These are phyloP conservation scores for Emericellopsis cladophorae DNA, from an alignment of 2,329 filamentous ascomycete species.

Conservation along the genomic window DNA sequence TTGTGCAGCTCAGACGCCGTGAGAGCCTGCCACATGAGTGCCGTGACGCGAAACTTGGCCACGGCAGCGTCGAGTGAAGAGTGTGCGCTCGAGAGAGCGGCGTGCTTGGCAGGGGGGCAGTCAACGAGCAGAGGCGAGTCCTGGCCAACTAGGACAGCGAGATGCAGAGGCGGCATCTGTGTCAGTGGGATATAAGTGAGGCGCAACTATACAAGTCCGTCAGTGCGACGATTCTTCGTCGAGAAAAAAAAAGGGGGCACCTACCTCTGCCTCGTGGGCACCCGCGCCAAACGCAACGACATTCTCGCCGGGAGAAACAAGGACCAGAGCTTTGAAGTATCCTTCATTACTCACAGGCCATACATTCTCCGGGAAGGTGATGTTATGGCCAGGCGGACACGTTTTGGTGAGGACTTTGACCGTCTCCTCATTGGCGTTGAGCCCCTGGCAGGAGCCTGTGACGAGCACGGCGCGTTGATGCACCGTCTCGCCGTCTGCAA, in stretches of 20 bases:
- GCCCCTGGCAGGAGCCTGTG: conserved; percentile 4
- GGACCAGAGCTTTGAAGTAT: conserved; percentile 6
- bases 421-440: conserved; percentile 3
- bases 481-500: conserved; percentile 6
- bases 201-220: background rate
- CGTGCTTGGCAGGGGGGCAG: conserved; percentile 46
- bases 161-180: conserved; percentile 51
- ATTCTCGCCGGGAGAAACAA: conserved; percentile 6
- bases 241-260: no score
- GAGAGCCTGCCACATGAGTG: conserved; percentile 66
- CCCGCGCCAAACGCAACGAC: background rate
- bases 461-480: conserved; percentile 8
- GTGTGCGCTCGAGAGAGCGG: conserved; percentile 35
- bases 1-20: conserved; percentile 64
- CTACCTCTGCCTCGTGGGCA: background rate
- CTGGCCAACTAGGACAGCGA: conserved; percentile 56
- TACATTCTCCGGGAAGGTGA: conserved; percentile 5
- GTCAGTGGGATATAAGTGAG: conserved; percentile 40
- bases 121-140: conserved; percentile 60
- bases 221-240: no score
- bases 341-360: conserved; percentile 7
- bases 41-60: conserved; percentile 59
- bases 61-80: conserved; percentile 48
- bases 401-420: background rate
- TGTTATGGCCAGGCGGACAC: background rate